Evolutionary conservation across 495 filamentous ascomycete species (phyloP), one percentile per base, ranked within the genome.

Genomic region (Neurospora sublineolata): DNA sequence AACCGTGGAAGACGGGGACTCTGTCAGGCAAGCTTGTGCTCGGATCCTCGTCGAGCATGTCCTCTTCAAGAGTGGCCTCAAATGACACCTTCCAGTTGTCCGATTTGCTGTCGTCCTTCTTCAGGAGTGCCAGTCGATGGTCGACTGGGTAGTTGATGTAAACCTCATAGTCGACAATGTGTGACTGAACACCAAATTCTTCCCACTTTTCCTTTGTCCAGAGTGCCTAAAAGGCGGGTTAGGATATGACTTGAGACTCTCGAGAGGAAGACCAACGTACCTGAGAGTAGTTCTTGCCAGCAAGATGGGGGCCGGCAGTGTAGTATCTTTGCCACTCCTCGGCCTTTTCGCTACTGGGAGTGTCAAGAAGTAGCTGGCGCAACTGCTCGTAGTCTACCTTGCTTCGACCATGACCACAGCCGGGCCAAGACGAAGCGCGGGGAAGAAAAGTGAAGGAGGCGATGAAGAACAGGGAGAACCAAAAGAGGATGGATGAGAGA

Each of bases 1-100:
- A 98, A 36, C 95, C 95, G 80, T 99, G 94, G 82, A 99, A 99
- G 3, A 91, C 95, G 4, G 96, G 94, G 58, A 99, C 87, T 37
- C 94, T 86, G 72, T 95, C 86, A 16, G 86, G 79, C 36, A 93
- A 79, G 36, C 89, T 84, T 30, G 87, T 92, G 0, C 94, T 97
- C 6, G 86, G 83, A 78, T 98, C 96, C 70, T 97, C 89, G 0
- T 92, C 85, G n/a, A 98, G 83, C 4, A 92, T 86, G 80, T 97
- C 93, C 80, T 99, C 95, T 76, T 92, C 88, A 46, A 99, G 77
- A 0, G 86, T 89, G 3, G 93, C 94, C 78, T 97, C 92, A 75
- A 89, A 97, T 37, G 86, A 84, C 1, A 97, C 89, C 37, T 83
- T 81, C 85, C 88, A 91, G 27, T 33, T 64, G 23, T 33, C 27